phyloP scores from a whole-genome alignment of 2,329 filamentous ascomycete genomes.

The Corinectria fuckeliana region DNA sequence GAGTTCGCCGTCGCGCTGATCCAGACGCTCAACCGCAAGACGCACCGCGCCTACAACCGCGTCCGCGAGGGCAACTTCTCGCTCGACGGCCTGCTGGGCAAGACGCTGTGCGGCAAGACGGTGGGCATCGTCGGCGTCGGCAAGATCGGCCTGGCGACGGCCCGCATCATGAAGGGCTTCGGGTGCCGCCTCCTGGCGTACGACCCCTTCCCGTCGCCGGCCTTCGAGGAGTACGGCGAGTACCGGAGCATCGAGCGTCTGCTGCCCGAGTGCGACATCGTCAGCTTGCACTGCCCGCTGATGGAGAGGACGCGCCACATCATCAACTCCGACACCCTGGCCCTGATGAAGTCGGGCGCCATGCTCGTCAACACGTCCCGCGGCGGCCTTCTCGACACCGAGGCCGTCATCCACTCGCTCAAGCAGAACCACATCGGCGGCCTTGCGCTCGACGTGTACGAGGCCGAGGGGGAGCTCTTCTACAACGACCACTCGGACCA shows the following conservation, averaged over 20 bases:
- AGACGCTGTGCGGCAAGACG: slow-evolving; percentile 67
- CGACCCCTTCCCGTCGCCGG: slow-evolving; percentile 61
- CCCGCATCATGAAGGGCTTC: slow-evolving; percentile 68
- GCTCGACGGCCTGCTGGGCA: slow-evolving; percentile 68
- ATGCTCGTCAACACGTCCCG: slow-evolving; percentile 73
- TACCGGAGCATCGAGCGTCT: slow-evolving; percentile 62
- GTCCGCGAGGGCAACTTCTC: slow-evolving; percentile 73
- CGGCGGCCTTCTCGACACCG: slow-evolving; percentile 67
- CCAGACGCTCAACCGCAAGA: slow-evolving; percentile 71
- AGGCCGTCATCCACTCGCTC: slow-evolving; percentile 64
- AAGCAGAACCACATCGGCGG: slow-evolving; percentile 67
- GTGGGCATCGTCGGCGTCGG: slow-evolving; percentile 72
- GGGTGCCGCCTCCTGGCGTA: slow-evolving; percentile 67
- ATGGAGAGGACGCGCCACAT: slow-evolving; percentile 65
- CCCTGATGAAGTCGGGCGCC: slow-evolving; percentile 63
- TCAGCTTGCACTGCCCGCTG: slow-evolving; percentile 72
- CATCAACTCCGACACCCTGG: slow-evolving; percentile 61
- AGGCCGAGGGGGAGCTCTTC: slow-evolving; percentile 68
- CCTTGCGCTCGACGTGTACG: slow-evolving; percentile 72
- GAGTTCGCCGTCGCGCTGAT: slow-evolving; percentile 73
- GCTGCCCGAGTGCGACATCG: slow-evolving; percentile 62
- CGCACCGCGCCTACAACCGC: slow-evolving; percentile 71
- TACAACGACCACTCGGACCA: slow-evolving; percentile 70
- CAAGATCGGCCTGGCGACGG: slow-evolving; percentile 67
- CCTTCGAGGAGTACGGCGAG: slow-evolving; percentile 57